Evolutionary conservation across 805 yeast species (phyloP), one percentile per base, ranked within the genome.

Genomic region (Scheffersomyces spartinae): DNA sequence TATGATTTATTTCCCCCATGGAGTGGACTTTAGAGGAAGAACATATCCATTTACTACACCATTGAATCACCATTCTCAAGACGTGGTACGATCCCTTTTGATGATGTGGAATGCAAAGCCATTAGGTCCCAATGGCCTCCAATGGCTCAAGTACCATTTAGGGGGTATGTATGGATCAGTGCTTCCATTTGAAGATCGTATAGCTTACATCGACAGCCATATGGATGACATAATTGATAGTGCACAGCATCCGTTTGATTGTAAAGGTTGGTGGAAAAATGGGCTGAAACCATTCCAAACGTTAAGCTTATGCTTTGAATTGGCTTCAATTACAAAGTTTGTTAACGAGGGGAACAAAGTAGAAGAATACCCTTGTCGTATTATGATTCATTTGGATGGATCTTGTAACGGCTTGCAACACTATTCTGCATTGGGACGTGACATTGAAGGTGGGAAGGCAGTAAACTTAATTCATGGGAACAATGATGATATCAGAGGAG

Each of bases 341-440:
- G 15, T 20, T 3, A 30, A 32, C 9, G 17, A 27, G 4, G 51
- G 47, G 2, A 42, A 43, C 2, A 27, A 38, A 1, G 20, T 48
- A 3, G 32, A 41, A 15, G 30, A 40, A 0, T 60, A 34, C 23
- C 23, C 23, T 10, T 39, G 51, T 15, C 34, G 64, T 18, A 40
- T 57, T 11, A 58, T 65, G 0, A 43, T 61, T 6, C 64, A 58
- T 26, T 59, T 51, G 31, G 67, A 61, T 36, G 67, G 67, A 1
- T 53, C 65, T 0, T 61, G 67, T 29, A 61, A 61, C 34, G 67
- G 67, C 3, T 46, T 61, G 18, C 67, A 61, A 36, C 67, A 61
- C 32, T 61, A 60, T 36, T 59, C 67, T 5, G 66, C 65, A 1
- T 37, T 61, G 10, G 58, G 63, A 3, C 43, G 43, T 0, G 66